These are phyloP conservation scores for Cairneyella variabilis DNA, from an alignment of 495 filamentous ascomycete genomes.

Conservation along the genomic window DNA sequence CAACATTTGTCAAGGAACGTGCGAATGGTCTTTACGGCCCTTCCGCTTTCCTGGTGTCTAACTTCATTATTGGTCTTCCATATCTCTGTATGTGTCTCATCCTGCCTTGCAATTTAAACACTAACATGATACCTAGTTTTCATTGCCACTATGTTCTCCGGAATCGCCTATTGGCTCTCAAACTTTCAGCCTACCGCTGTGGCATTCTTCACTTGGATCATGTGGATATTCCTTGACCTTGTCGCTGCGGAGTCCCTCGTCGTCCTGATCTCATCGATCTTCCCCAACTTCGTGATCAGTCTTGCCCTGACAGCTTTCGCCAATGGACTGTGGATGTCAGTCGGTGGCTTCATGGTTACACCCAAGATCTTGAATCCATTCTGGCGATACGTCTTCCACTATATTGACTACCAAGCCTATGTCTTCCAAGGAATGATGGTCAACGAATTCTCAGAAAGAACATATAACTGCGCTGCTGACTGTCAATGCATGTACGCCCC, in stretches of 20 bases:
- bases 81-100: slow-evolving; percentile 45
- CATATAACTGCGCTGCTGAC: slow-evolving; percentile 50
- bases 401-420: slow-evolving; percentile 71
- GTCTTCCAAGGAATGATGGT: slow-evolving; percentile 89
- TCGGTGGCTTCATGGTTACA: slow-evolving; percentile 63
- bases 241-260: slow-evolving; percentile 78
- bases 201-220: slow-evolving; percentile 74
- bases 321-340: slow-evolving; percentile 85
- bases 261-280: slow-evolving; percentile 65
- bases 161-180: slow-evolving; percentile 73
- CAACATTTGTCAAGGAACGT: slow-evolving; percentile 72
- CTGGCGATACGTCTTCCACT: slow-evolving; percentile 80
- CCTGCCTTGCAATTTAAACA: slow-evolving; percentile 32
- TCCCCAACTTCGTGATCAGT: slow-evolving; percentile 74
- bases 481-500: slow-evolving; percentile 71
- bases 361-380: slow-evolving; percentile 70
- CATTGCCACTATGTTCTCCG: slow-evolving; percentile 55
- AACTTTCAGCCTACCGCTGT: slow-evolving; percentile 64
- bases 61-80: slow-evolving; percentile 77
- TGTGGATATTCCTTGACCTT: slow-evolving; percentile 85
- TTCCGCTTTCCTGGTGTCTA: slow-evolving; percentile 65
- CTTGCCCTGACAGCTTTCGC: slow-evolving; percentile 75
- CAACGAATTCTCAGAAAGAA: slow-evolving; percentile 66
- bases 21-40: slow-evolving; percentile 77
- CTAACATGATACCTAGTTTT: slow-evolving; percentile 41